phyloP scores from a whole-genome alignment of 148 eudicot species.

The Cornus kousa region DNA sequence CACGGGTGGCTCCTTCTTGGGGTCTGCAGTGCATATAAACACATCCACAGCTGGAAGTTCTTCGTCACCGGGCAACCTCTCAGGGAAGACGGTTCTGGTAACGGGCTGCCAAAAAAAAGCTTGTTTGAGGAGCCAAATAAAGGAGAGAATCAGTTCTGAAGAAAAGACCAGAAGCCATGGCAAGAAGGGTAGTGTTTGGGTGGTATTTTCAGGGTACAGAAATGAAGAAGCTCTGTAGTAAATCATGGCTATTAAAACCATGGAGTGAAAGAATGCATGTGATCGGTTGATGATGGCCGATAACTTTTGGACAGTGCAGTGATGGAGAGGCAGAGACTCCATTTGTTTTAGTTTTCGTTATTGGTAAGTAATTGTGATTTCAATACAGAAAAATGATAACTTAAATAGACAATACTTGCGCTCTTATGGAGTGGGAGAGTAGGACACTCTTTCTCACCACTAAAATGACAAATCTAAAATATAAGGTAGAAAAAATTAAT shows the following conservation, averaged over 20 bases:
- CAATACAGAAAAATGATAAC: no score
- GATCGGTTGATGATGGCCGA: slow-evolving; percentile 25
- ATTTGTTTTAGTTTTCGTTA: background rate
- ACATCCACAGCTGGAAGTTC: slow-evolving; percentile 31
- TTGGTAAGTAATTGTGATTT: no score
- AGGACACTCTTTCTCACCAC: no score
- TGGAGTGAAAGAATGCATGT: slow-evolving; percentile 20
- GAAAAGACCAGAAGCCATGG: slow-evolving; percentile 16
- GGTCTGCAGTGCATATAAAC: slow-evolving; percentile 37
- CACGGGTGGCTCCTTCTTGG: slow-evolving; percentile 28
- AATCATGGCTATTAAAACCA: slow-evolving; percentile 28
- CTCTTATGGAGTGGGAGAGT: no score
- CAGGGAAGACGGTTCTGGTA: slow-evolving; percentile 19
- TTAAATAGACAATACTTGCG: no score
- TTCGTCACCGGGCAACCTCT: slow-evolving; percentile 11
- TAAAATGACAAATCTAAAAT: no score
- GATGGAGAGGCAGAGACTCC: slow-evolving; percentile 36
- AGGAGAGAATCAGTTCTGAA: slow-evolving; percentile 30
- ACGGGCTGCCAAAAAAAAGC: slow-evolving; percentile 25
- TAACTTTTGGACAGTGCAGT: slow-evolving; percentile 21
- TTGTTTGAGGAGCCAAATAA: slow-evolving; percentile 27
- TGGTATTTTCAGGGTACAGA: slow-evolving; percentile 29
- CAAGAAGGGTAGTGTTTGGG: background rate
- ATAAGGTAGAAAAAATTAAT: no score
- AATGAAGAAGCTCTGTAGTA: slow-evolving; percentile 9